Percentiles rank a stretch among this genome's conserved stretches.
phyloP scores from a whole-genome alignment of 75 land plant species.

The Adiantum capillusveneris region DNA sequence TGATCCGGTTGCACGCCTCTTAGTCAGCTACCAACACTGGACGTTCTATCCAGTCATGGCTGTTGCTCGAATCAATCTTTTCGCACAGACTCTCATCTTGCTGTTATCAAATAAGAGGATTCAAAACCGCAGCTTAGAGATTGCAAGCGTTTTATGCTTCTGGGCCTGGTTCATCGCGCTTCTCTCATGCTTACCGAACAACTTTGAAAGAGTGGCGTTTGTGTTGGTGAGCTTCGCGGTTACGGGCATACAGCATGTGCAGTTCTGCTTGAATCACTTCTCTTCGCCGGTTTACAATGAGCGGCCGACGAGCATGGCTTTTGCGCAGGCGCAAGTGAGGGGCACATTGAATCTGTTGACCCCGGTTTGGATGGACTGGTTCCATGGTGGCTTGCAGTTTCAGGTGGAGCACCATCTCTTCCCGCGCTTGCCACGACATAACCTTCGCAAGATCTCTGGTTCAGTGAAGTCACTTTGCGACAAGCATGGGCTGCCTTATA shows the following conservation, averaged over 20 bases:
- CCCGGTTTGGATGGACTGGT: constrained; percentile 75
- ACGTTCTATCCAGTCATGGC: constrained; percentile 76
- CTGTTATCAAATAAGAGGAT: constrained; percentile 34
- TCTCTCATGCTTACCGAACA: constrained; percentile 44
- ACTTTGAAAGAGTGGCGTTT: constrained; percentile 37
- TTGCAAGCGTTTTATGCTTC: constrained; percentile 41
- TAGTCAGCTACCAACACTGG: constrained; percentile 76
- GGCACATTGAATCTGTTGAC: constrained; percentile 60
- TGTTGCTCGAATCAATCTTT: constrained; percentile 56
- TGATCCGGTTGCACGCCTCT: constrained; percentile 35
- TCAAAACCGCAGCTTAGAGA: constrained; percentile 40
- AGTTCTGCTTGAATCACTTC: constrained; percentile 72
- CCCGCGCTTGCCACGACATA: constrained; percentile 58
- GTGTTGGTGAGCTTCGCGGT: constrained; percentile 44
- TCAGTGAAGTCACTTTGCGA: constrained; percentile 55
- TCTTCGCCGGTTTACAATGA: constrained; percentile 51
- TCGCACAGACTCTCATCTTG: constrained; percentile 47
- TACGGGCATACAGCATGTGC: constrained; percentile 60
- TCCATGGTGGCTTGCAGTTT: constrained; percentile 72
- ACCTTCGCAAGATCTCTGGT: constrained; percentile 47
- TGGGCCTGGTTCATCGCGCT: constrained; percentile 64
- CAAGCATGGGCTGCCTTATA: constrained; percentile 63
- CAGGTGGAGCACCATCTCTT: constrained; percentile 83
- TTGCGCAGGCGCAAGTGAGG: constrained; percentile 51
- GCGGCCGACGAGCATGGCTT: constrained; percentile 38